A percentile compares a stretch with the other conserved stretches of the same genome.
These are phyloP conservation scores for Solanum pimpinellifolium DNA, from an alignment of 257 asterid genomes.

Conservation along the genomic window DNA sequence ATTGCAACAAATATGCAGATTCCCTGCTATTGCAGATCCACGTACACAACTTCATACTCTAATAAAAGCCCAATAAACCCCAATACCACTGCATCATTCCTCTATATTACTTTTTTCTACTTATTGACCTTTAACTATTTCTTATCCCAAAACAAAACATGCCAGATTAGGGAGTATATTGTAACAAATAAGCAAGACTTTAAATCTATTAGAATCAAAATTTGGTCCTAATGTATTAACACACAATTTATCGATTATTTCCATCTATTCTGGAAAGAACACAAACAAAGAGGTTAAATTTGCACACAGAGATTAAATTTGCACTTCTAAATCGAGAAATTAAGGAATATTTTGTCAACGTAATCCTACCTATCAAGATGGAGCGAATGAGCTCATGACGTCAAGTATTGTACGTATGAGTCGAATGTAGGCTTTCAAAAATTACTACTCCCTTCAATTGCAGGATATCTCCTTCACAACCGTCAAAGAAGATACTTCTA, in stretches of 20 bases:
- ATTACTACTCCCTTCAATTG: too few relatives aligned
- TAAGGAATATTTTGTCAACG: neutral
- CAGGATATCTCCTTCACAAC: too few relatives aligned
- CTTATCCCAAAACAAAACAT: neutral
- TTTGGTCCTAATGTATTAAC: neutral
- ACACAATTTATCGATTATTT: neutral
- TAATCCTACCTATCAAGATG: neutral
- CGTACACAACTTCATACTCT: neutral
- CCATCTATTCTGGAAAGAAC: neutral
- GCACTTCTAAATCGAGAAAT: neutral
- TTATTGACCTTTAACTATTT: neutral
- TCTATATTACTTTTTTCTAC: neutral
- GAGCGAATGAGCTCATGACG: neutral
- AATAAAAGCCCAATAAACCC: neutral
- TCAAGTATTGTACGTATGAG: neutral
- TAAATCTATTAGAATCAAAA: neutral
- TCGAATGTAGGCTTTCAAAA: too few relatives aligned
- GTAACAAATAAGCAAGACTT: neutral
- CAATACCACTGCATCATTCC: neutral
- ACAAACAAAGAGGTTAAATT: neutral
- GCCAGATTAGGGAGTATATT: neutral
- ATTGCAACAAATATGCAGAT: neutral
- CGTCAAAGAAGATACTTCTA: too few relatives aligned
- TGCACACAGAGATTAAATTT: too few relatives aligned
- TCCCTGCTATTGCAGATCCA: neutral